Conservation (phyloP, 176 grass and related monocot genomes). For the Lolium rigidum region DNA sequence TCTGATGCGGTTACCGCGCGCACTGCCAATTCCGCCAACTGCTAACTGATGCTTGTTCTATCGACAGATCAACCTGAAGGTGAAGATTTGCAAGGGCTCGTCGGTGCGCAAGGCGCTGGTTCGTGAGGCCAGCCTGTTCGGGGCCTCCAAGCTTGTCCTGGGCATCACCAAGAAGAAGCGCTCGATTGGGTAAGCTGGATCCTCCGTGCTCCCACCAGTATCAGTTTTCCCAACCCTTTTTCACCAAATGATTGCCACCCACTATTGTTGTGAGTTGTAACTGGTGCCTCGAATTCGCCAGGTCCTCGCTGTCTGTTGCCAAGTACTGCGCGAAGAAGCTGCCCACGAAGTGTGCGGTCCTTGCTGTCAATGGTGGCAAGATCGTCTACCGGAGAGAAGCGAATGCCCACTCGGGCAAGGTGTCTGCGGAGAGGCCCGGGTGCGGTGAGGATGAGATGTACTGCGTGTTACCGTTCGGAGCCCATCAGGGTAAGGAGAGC, state of each 20-base stretch:
- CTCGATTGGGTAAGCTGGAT: conserved; percentile 58
- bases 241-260: conserved; percentile 7
- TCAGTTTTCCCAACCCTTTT: conserved; percentile 1
- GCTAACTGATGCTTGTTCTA: background rate
- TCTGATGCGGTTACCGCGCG: background rate
- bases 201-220: conserved; percentile 33
- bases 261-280: background rate
- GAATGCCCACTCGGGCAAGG: conserved; percentile 55
- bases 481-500: conserved; percentile 35
- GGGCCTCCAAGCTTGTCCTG: conserved; percentile 74
- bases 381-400: conserved; percentile 75
- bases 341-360: conserved; percentile 59
- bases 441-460: conserved; percentile 55
- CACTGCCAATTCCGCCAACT: too few species aligned
- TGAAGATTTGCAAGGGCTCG: conserved; percentile 91
- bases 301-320: conserved; percentile 68
- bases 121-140: conserved; percentile 67
- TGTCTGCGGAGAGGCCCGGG: conserved; percentile 39
- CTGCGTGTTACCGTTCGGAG: conserved; percentile 51
- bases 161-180: conserved; percentile 68
- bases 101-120: conserved; percentile 79
- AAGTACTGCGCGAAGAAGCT: conserved; percentile 96
- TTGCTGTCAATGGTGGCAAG: conserved; percentile 86
- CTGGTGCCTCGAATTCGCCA: conserved; percentile 35
- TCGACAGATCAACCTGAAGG: conserved; percentile 82